Percentiles rank a stretch among this genome's conserved stretches.
Evolutionary conservation across 495 filamentous ascomycete species (phyloP).

Genomic region (Aspergillus leporis): DNA sequence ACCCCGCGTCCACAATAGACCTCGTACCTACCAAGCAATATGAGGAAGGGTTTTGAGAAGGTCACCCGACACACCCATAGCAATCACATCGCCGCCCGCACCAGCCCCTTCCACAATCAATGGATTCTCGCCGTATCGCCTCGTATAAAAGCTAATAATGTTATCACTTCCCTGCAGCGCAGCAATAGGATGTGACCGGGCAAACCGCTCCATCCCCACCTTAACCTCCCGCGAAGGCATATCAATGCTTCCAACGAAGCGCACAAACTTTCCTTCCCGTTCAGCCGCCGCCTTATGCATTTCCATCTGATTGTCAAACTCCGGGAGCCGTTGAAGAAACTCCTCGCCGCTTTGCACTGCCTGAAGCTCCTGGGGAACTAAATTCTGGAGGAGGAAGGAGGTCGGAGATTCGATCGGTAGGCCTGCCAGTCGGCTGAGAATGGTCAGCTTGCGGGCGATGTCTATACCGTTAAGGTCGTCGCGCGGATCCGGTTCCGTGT

Average conservation of each 20-base stretch:
- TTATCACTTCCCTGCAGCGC: constrained; percentile 95
- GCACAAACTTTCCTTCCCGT: constrained; percentile 80
- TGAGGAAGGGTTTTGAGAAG: constrained; percentile 67
- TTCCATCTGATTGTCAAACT: constrained; percentile 83
- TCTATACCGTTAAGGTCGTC: constrained; percentile 97
- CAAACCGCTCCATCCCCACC: constrained; percentile 86
- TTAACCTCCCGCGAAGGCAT: constrained; percentile 71
- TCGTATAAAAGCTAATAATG: constrained; percentile 96
- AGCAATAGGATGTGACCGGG: constrained; percentile 80
- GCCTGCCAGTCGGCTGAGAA: constrained; percentile 80
- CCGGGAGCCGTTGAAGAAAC: constrained; percentile 73
- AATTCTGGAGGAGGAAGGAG: constrained; percentile 83
- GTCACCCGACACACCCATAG: constrained; percentile 92
- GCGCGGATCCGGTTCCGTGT: constrained; percentile 93
- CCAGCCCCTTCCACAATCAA: constrained; percentile 93
- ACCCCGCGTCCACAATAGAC: too few relatives aligned
- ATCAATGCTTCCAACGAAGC: constrained; percentile 91
- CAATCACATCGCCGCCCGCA: constrained; percentile 91
- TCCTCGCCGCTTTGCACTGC: constrained; percentile 61
- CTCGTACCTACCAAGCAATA: neutral
- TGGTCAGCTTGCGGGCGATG: constrained; percentile 92
- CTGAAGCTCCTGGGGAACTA: constrained; percentile 84
- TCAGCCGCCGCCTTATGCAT: constrained; percentile 73
- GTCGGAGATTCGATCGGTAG: constrained; percentile 74
- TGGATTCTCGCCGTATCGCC: constrained; percentile 85